Conservation (phyloP, 192 early-diverging fungal species). For the Haplosporangium gracile region DNA sequence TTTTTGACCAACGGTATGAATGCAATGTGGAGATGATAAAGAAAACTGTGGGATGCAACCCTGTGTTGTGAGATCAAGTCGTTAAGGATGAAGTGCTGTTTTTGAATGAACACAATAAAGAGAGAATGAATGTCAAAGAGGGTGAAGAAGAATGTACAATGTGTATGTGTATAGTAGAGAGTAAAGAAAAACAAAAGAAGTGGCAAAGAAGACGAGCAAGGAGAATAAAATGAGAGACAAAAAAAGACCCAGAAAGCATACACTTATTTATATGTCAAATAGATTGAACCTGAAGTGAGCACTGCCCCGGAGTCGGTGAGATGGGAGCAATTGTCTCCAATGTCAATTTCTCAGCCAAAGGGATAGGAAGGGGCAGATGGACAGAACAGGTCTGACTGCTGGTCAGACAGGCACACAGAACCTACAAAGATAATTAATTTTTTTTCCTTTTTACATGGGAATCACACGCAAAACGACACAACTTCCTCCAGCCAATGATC, state of each 20-base stretch:
- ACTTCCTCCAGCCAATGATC: constrained; percentile 21
- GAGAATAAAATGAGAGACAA: neutral
- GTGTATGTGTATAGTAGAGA: neutral
- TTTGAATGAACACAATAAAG: neutral
- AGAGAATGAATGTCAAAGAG: neutral
- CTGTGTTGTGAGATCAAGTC: neutral
- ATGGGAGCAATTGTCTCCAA: neutral
- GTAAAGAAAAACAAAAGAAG: neutral
- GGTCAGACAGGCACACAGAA: neutral
- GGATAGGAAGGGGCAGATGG: neutral
- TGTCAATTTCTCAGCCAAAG: neutral
- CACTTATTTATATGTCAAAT: neutral
- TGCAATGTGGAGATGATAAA: neutral
- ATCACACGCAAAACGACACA: constrained; percentile 21
- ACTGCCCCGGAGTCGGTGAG: constrained; percentile 2
- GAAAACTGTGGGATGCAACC: neutral
- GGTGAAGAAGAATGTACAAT: neutral
- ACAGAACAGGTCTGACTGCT: neutral
- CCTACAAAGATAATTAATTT: neutral
- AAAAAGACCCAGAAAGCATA: neutral
- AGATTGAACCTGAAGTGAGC: constrained; percentile 1
- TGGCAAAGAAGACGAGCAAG: neutral
- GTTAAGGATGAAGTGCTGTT: neutral
- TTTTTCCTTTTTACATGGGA: neutral
- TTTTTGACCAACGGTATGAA: constrained; percentile 5